Percentiles rank a stretch among this genome's conserved stretches.
Evolutionary conservation across 2,329 filamentous ascomycete genomes (phyloP).

Genomic region (Fusarium equiseti): DNA sequence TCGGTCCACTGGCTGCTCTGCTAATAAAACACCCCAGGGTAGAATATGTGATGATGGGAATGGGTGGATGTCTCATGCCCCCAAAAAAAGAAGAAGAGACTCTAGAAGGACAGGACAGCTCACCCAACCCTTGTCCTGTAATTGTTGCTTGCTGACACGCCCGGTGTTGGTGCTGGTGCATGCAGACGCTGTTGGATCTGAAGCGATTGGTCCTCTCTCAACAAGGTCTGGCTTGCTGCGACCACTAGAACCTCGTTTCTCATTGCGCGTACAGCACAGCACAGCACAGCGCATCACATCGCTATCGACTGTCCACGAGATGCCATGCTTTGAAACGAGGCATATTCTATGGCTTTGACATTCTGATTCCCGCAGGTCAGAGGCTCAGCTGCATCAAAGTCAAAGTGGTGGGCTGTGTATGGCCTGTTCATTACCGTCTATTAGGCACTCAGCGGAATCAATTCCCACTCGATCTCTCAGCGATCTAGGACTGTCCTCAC

Average conservation of each 20-base stretch:
- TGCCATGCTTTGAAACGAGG: conserved; percentile 35
- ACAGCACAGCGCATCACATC: conserved; percentile 6
- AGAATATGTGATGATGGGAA: not conserved
- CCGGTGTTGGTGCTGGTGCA: conserved; percentile 22
- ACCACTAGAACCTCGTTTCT: conserved; percentile 34
- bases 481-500: conserved; percentile 19
- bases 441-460: not conserved
- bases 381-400: conserved; percentile 30
- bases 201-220: conserved; percentile 31
- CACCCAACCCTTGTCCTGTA: conserved; percentile 19
- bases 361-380: conserved; percentile 1
- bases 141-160: conserved; percentile 31
- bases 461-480: conserved; percentile 1
- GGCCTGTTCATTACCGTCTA: not conserved
- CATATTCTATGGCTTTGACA: conserved; percentile 3
- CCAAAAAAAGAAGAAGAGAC: conserved; percentile 29
- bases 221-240: conserved; percentile 36
- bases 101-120: conserved; percentile 2
- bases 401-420: conserved; percentile 27
- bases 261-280: conserved; percentile 26
- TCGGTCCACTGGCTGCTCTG: conserved; percentile 19
- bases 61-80: conserved; percentile 20
- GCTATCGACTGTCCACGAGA: conserved; percentile 24
- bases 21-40: conserved; percentile 40
- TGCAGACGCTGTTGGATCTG: conserved; percentile 16